Evolutionary conservation across 441 rosid genomes (phyloP).

Genomic region (Eruca vesicaria): DNA sequence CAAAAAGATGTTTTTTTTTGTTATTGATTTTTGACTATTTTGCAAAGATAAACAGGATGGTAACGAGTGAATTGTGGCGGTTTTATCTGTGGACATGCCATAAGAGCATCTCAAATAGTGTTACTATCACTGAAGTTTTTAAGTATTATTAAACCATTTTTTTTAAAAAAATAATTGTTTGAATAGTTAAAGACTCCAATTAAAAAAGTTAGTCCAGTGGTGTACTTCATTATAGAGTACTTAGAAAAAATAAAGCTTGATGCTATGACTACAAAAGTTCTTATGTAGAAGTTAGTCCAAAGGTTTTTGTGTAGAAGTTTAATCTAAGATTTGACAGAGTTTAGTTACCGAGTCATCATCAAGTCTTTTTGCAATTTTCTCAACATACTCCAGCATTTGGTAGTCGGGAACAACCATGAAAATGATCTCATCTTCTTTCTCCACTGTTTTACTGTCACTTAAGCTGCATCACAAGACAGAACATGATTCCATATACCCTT

Average conservation of each 20-base stretch:
- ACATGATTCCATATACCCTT: conserved; percentile 4
- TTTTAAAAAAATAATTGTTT: no score
- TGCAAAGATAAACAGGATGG: conserved; percentile 10
- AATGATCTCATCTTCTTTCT: conserved; percentile 85
- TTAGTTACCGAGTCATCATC: conserved; percentile 75
- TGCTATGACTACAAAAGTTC: no score
- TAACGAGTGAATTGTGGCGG: conserved; percentile 19
- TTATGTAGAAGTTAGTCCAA: no score
- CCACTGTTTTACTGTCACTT: conserved; percentile 89
- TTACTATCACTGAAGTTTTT: no score
- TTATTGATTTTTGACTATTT: conserved; percentile 16
- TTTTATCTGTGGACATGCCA: conserved; percentile 3
- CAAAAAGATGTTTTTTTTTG: not conserved
- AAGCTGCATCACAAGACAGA: conserved; percentile 51
- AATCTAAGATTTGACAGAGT: conserved; percentile 1
- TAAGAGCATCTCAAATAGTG: no score
- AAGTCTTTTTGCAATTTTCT: conserved; percentile 76
- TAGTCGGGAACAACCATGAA: conserved; percentile 97
- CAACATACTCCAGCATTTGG: conserved; percentile 82
- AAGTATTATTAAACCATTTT: no score
- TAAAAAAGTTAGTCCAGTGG: no score
- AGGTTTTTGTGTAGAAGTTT: not conserved
- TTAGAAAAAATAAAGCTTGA: no score
- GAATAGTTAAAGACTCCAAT: no score
- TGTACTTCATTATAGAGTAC: no score